phyloP scores from a whole-genome alignment of 805 yeast species.

The Sungouiella thailandica region DNA sequence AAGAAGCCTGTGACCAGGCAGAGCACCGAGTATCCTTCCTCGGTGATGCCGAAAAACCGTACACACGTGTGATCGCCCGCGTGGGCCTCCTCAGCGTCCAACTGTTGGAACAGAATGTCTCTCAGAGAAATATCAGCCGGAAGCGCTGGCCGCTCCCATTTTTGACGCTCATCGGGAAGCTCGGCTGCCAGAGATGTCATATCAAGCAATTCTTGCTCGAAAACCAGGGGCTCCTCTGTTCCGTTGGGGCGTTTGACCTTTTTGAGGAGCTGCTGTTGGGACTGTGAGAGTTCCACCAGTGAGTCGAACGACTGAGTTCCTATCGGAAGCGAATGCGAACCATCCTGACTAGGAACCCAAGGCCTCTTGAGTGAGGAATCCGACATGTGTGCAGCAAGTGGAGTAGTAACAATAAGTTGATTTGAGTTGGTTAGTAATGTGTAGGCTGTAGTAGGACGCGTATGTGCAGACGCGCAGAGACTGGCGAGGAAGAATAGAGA shows the following conservation, averaged over 20 bases:
- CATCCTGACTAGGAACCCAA: slow-evolving; percentile 10
- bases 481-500: no score
- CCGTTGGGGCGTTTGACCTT: slow-evolving; percentile 30
- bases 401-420: no score
- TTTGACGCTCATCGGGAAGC: slow-evolving; percentile 31
- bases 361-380: slow-evolving; percentile 7
- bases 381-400: no score
- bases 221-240: slow-evolving; percentile 32
- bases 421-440: no score
- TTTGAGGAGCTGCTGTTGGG: slow-evolving; percentile 31
- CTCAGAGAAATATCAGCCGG: slow-evolving; percentile 39
- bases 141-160: slow-evolving; percentile 53
- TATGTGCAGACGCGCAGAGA: no score
- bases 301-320: slow-evolving; percentile 17
- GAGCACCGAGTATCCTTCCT: slow-evolving; percentile 79
- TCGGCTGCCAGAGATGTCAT: slow-evolving; percentile 16
- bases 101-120: slow-evolving; percentile 78
- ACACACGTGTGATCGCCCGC: slow-evolving; percentile 57
- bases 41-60: slow-evolving; percentile 89
- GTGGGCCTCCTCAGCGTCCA: slow-evolving; percentile 86
- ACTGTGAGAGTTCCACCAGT: slow-evolving; percentile 21
- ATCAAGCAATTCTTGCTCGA: slow-evolving; percentile 14
- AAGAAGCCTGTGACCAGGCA: slow-evolving; percentile 86
- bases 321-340: slow-evolving; percentile 33
- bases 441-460: no score